phyloP scores from a whole-genome alignment of 2,329 filamentous ascomycete genomes.

The Pseudonectria buxi region DNA sequence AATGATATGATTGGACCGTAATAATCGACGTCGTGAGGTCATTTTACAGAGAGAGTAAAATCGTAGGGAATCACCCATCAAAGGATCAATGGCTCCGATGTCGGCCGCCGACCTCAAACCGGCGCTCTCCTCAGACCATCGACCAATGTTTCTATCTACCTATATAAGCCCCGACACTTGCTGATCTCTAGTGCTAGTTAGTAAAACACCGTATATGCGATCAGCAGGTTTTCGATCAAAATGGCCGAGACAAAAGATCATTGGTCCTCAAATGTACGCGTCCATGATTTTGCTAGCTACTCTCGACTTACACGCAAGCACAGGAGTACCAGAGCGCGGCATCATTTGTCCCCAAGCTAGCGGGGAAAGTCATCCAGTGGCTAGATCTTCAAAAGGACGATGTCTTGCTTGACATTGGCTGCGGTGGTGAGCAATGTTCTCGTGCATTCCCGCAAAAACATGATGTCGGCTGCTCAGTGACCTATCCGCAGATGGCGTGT shows the following conservation, averaged over 20 bases:
- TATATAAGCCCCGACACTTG: too few relatives aligned
- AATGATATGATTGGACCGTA: neutral
- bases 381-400: slow-evolving; percentile 53
- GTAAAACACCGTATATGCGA: neutral
- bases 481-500: slow-evolving; percentile 44
- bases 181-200: too few relatives aligned
- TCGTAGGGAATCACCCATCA: too few relatives aligned
- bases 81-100: too few relatives aligned
- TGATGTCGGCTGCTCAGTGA: neutral
- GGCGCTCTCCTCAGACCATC: too few relatives aligned
- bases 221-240: too few relatives aligned
- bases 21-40: too few relatives aligned
- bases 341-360: slow-evolving; percentile 57
- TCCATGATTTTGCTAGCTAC: neutral
- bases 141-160: too few relatives aligned
- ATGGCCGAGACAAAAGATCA: slow-evolving; percentile 22
- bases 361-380: slow-evolving; percentile 51
- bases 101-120: too few relatives aligned
- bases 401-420: slow-evolving; percentile 55
- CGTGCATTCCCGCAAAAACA: neutral
- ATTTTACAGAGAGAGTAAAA: too few relatives aligned
- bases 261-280: slow-evolving; percentile 22
- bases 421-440: slow-evolving; percentile 42
- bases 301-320: slow-evolving; percentile 11
- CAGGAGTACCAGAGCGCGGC: slow-evolving; percentile 56